These are phyloP conservation scores for Cyclotella atomus DNA, from an alignment of 108 stramenopile species.

Conservation along the genomic window DNA sequence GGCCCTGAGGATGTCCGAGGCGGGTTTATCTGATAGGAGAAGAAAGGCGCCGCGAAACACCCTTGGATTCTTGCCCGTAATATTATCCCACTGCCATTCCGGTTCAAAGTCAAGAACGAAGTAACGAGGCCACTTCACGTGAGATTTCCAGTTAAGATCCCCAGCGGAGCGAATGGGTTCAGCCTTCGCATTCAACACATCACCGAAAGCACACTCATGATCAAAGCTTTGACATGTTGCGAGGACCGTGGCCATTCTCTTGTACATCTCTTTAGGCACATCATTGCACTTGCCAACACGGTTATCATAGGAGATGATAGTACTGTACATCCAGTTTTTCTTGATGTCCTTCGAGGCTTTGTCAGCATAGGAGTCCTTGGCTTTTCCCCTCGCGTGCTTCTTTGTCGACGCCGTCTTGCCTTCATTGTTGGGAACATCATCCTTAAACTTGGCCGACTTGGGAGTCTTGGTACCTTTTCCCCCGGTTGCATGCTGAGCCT, in stretches of 20 bases:
- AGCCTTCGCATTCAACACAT: neutral
- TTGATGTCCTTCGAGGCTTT: neutral
- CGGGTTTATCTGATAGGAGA: neutral
- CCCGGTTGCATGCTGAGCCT: neutral
- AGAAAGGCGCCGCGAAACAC: neutral
- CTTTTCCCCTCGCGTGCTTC: slow-evolving; percentile 1
- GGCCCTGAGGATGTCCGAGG: neutral
- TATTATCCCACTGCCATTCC: neutral
- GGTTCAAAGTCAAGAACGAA: neutral
- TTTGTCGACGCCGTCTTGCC: neutral
- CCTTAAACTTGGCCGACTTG: slow-evolving; percentile 8
- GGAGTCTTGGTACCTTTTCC: neutral
- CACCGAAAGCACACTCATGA: neutral
- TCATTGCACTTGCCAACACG: neutral
- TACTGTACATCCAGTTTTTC: neutral
- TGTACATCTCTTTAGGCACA: neutral
- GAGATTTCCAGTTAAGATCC: neutral
- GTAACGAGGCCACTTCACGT: neutral
- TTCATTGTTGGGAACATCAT: slow-evolving; percentile 3
- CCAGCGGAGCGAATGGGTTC: neutral
- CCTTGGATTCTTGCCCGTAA: neutral
- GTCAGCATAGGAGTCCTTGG: neutral
- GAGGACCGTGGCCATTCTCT: neutral
- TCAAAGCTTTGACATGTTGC: neutral
- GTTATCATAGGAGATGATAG: neutral